phyloP scores from a whole-genome alignment of 441 rosid genomes.

The Flueggea neowawraea region DNA sequence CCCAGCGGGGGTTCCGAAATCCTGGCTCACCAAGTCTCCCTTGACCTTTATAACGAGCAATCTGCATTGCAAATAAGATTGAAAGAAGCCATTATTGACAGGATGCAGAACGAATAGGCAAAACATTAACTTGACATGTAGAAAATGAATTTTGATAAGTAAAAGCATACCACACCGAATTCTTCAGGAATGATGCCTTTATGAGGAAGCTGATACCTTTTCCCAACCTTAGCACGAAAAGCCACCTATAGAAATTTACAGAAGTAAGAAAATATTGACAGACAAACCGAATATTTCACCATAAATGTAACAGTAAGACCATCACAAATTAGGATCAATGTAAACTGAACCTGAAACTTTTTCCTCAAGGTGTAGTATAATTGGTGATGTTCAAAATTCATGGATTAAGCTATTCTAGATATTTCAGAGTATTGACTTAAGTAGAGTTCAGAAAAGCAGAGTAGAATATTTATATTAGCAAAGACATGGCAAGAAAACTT shows the following conservation, averaged over 20 bases:
- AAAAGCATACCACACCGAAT: constrained; percentile 78
- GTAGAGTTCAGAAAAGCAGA: too few relatives aligned
- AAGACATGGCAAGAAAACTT: too few relatives aligned
- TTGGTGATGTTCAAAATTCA: too few relatives aligned
- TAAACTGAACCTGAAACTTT: too few relatives aligned
- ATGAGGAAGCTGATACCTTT: constrained; percentile 88
- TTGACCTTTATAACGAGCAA: constrained; percentile 96
- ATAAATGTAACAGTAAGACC: neutral
- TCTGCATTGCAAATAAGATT: constrained; percentile 33
- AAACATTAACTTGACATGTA: too few relatives aligned
- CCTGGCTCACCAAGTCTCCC: constrained; percentile 98
- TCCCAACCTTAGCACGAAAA: constrained; percentile 95
- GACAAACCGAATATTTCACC: neutral
- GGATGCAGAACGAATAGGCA: neutral
- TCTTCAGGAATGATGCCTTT: constrained; percentile 96
- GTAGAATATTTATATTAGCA: too few relatives aligned
- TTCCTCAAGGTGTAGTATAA: too few relatives aligned
- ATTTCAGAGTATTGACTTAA: too few relatives aligned
- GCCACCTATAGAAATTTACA: constrained; percentile 56
- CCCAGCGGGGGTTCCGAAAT: constrained; percentile 88
- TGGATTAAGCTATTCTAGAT: too few relatives aligned
- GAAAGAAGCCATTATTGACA: constrained; percentile 12
- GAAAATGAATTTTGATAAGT: neutral
- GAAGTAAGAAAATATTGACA: constrained; percentile 1
- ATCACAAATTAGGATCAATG: too few relatives aligned